Base-by-base conservation (phyloP, 495 filamentous ascomycete species). In the Daldinia decipiens region DNA sequence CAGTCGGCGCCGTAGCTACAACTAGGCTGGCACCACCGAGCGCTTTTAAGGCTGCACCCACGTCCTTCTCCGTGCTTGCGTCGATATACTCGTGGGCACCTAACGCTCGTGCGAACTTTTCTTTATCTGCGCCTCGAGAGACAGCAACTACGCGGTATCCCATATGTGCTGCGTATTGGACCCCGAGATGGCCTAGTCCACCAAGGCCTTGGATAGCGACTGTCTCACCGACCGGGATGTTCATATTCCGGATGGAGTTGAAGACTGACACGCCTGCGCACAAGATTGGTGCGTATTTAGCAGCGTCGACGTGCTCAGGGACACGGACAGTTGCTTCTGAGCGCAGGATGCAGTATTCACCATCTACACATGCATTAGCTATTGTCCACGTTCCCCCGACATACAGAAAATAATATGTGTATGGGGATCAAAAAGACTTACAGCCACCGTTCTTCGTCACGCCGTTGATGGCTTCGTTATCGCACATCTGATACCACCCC, bases 41-140 rank as follows among this genome's bases (percentile, higher is more conserved):
- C 4, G 29, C 38, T 75, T 85, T 77, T 11, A 92, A 77, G 12
- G 80, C 83, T 43, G 80, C 76, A 4, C 77, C 83, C 1, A 79
- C 76, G 59, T 90, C 84, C 15, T 79, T 80, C 58, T 83, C 84
- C 53, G 6, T 34, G 67, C 79, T 84, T 15, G 79, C 79, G 75
- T 92, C 87, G 71, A 92, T 84, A 75, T 91, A 91, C 59, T 90
- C 86, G 71, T 86, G 87, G 0, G 90, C 90, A 6, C 90, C 90
- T 7, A 92, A 81, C 71, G 88, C 66, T 12, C 81, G 78, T 0
- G 86, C 89, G 65, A 88, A 87, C 39, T 83, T 74, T 64, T 86
- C 82, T 81, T 92, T 92, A 34, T 77, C 75, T 26, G 77, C 77
- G 34, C 85, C 84, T 8, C 82, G 79, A 4, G 86, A 89, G 4